phyloP scores from a whole-genome alignment of 441 rosid species.

The Omphalea diandra region DNA sequence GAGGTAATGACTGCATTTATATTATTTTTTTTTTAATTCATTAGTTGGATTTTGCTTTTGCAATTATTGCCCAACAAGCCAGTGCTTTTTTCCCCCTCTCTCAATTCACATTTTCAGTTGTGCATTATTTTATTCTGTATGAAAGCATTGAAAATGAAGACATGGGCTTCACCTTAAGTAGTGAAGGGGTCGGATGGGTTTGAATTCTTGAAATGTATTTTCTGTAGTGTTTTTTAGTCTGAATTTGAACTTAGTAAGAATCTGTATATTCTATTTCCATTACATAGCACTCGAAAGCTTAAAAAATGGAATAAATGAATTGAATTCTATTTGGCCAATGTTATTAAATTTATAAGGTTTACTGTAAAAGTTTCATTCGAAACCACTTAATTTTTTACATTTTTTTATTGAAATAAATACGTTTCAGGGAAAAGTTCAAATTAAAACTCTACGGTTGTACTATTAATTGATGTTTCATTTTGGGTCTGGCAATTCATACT shows the following conservation, averaged over 20 bases:
- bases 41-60: not conserved
- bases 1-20: conserved; percentile 47
- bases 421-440: not conserved
- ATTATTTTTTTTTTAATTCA: not conserved
- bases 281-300: no score
- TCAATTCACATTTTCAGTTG: not conserved
- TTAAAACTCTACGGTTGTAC: no score
- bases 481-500: not conserved
- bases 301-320: no score
- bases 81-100: not conserved
- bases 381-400: not conserved
- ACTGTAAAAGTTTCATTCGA: not conserved
- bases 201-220: not conserved
- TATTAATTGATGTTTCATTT: not conserved
- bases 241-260: not conserved
- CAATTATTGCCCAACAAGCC: not conserved
- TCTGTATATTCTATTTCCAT: not conserved
- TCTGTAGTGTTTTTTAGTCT: not conserved
- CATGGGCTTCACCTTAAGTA: not conserved
- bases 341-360: not conserved
- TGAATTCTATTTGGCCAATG: no score
- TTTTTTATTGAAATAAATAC: not conserved
- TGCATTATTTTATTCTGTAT: not conserved
- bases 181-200: not conserved
- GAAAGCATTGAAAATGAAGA: not conserved